Evolutionary conservation across 345 rosid genomes (phyloP).

Genomic region (Triadica sebifera): DNA sequence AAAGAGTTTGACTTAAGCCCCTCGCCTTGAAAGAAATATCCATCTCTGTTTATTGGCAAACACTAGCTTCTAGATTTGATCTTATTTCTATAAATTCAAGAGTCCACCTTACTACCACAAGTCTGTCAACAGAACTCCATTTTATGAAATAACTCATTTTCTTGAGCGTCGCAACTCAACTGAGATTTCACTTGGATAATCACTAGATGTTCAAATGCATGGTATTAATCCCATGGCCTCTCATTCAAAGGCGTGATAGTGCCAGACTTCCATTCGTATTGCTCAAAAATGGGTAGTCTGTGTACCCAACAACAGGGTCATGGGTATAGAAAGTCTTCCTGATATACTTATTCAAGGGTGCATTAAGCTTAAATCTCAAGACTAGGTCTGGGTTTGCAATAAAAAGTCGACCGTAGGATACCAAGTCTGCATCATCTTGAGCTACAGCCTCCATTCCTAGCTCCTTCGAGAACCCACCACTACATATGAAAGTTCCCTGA

Average conservation of each 20-base stretch:
- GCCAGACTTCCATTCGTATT: background rate
- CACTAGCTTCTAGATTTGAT: background rate
- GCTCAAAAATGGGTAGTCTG: conserved; percentile 60
- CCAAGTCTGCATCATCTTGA: conserved; percentile 68
- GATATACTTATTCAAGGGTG: conserved; percentile 51
- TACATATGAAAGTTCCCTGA: conserved; percentile 66
- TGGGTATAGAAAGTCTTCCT: conserved; percentile 72
- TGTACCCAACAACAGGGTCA: conserved; percentile 71
- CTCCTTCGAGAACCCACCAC: conserved; percentile 74
- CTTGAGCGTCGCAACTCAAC: background rate
- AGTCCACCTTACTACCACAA: background rate
- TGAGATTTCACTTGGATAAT: background rate
- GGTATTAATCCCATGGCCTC: background rate
- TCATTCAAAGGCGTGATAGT: conserved; percentile 32
- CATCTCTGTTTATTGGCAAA: too few species aligned
- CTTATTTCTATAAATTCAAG: background rate
- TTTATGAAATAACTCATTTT: too few species aligned
- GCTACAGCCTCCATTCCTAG: conserved; percentile 67
- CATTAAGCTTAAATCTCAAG: conserved; percentile 50
- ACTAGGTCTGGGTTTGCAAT: conserved; percentile 85
- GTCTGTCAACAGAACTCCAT: background rate
- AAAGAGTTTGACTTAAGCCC: too few species aligned
- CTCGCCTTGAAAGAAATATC: too few species aligned
- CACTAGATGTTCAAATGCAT: background rate
- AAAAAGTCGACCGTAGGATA: conserved; percentile 75